phyloP scores from a whole-genome alignment of 768 basidiomycete species.

The Coprinopsis marcescibilis region DNA sequence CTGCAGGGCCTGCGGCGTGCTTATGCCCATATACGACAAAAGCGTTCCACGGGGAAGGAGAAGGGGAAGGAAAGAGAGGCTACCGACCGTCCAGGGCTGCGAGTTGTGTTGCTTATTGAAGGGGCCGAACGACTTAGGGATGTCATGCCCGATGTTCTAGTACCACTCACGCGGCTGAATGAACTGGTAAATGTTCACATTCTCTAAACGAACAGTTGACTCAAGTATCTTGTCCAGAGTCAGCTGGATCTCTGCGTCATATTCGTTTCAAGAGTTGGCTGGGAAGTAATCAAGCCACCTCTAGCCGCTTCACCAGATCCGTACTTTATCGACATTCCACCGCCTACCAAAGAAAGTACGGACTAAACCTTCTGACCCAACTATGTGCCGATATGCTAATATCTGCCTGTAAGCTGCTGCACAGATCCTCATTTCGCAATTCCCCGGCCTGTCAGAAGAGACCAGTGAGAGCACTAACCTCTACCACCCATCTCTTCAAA shows the following conservation, averaged over 20 bases:
- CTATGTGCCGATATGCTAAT: neutral
- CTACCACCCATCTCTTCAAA: constrained; percentile 50
- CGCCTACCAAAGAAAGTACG: constrained; percentile 53
- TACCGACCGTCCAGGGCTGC: constrained; percentile 18
- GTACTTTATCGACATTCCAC: constrained; percentile 53
- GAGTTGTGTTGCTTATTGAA: constrained; percentile 61
- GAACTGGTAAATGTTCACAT: constrained; percentile 51
- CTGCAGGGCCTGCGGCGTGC: constrained; percentile 56
- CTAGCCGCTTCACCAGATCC: constrained; percentile 71
- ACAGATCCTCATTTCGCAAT: constrained; percentile 34
- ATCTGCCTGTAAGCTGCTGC: constrained; percentile 27
- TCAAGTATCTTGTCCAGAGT: constrained; percentile 4
- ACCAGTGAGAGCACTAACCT: constrained; percentile 20
- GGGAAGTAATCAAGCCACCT: constrained; percentile 69
- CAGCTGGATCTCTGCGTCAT: constrained; percentile 50
- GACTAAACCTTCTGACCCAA: constrained; percentile 1
- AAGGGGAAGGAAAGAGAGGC: too few relatives aligned
- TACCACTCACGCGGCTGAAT: constrained; percentile 63
- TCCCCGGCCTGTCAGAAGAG: constrained; percentile 19
- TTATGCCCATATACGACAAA: constrained; percentile 20
- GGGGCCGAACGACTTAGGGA: constrained; percentile 63
- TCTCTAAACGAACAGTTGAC: neutral
- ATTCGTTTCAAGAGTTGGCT: constrained; percentile 57
- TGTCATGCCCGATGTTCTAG: constrained; percentile 55
- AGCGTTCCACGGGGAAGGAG: too few relatives aligned